Evolutionary conservation across 2,329 filamentous ascomycete genomes (phyloP), one percentile per base, ranked within the genome.

Genomic region (Fusarium brevicatenulatum): DNA sequence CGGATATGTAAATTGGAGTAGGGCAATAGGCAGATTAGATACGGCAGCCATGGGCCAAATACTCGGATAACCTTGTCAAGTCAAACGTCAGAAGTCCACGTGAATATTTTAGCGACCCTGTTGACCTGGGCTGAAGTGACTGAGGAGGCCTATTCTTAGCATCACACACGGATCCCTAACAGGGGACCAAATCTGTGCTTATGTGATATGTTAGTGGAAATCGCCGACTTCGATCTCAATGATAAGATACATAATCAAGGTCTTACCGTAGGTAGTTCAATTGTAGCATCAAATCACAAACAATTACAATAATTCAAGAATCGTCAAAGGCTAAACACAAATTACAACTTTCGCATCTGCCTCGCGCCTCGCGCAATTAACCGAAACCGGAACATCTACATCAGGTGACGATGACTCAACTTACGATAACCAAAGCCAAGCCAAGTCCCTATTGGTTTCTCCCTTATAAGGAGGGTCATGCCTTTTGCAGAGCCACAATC

Each of bases 41-140:
- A 19, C 12, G 19, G 47, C 4, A 15, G 16, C 8, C 8, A 2
- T 36, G 3, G 9, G 5, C 5, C 8, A 15, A 8, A 1, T 5
- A 18, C 16, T 15, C 25, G 4, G 9, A 18, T 19, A 36, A 36
- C 12, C 16, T 5, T 23, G 25, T 18, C 10, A 36, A 52, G n/a
- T 36, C 12, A 10, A 32, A 21, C 19, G 21, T 19, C 13, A 21
- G 28, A 21, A 15, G 12, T 15, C 9, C 13, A 16, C 7, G 16
- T 44, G 43, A 44, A 44, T 7, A 19, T 44, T 6, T 25, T 4
- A 18, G 9, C n/a, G 15, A 44, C 16, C 5, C 5, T 25, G 0
- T 25, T 19, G 42, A 19, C 16, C 16, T 43, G 12, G 1, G 15
- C 15, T 23, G n/a, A 23, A 15, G 9, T 16, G 15, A 18, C 9